Evolutionary conservation across 2,329 filamentous ascomycete genomes (phyloP).

Genomic region (Bipolaris oryzae): DNA sequence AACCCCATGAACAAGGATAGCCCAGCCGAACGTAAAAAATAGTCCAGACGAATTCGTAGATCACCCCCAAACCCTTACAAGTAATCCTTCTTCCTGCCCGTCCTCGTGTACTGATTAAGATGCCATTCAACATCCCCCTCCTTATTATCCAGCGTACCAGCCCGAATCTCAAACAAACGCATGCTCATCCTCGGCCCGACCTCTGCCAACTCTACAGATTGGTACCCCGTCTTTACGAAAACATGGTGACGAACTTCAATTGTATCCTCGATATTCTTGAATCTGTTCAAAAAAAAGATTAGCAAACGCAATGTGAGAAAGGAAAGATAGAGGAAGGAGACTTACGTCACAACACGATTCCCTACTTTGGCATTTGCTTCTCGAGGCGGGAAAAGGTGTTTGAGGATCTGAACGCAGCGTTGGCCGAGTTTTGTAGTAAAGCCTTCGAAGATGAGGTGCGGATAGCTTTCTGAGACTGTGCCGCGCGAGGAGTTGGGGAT

Average conservation of each 20-base stretch:
- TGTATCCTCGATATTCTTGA: slow-evolving; percentile 81
- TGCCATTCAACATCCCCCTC: slow-evolving; percentile 97
- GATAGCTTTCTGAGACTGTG: slow-evolving; percentile 58
- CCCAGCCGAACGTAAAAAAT: no score
- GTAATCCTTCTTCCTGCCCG: slow-evolving; percentile 93
- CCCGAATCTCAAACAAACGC: slow-evolving; percentile 89
- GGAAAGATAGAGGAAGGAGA: background rate
- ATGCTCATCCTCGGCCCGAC: slow-evolving; percentile 90
- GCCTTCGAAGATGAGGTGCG: slow-evolving; percentile 93
- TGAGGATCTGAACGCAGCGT: slow-evolving; percentile 85
- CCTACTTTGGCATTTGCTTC: slow-evolving; percentile 81
- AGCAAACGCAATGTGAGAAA: background rate
- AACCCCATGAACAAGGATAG: background rate
- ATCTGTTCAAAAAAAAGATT: slow-evolving; percentile 16
- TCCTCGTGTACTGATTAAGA: slow-evolving; percentile 92
- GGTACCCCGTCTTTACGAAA: slow-evolving; percentile 89
- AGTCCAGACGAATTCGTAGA: background rate
- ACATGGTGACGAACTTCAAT: slow-evolving; percentile 94
- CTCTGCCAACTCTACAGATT: slow-evolving; percentile 66
- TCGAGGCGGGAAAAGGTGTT: slow-evolving; percentile 91
- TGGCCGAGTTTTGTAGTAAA: slow-evolving; percentile 82
- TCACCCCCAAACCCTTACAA: slow-evolving; percentile 57
- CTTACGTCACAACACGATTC: slow-evolving; percentile 71
- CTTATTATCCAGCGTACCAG: slow-evolving; percentile 90
- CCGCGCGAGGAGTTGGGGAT: slow-evolving; percentile 87